Evolutionary conservation across 2,329 filamentous ascomycete species (phyloP), one percentile per base, ranked within the genome.

Genomic region (Penicillium expansum): DNA sequence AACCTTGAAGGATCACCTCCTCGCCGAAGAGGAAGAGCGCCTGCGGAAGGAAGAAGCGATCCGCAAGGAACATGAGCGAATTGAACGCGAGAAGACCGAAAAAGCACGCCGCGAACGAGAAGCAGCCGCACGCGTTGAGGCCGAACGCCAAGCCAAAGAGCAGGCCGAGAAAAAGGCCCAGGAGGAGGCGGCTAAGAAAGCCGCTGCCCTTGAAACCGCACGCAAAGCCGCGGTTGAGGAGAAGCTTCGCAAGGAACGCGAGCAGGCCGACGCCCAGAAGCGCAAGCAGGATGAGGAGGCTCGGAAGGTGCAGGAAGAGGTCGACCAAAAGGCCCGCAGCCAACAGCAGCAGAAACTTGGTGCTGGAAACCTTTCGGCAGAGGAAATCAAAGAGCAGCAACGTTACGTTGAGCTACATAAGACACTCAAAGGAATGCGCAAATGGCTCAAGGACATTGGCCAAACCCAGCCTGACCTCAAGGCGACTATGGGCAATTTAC

Each of bases 401-500:
- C 75, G 76, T 30, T 85, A 84, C 64, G 67, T 82, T 1, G 74
- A 78, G 22, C 72, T 94, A 27, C 90, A 93, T 68, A 79, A 84
- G 58, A 84, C 83, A 39, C 79, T 95, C 24, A 95, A 87, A 68
- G 68, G 76, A 8, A 72, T 86, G 62, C 78, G 84, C 14, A 70
- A 83, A 57, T 79, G 82, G 35, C 75, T 89, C 51, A 67, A 70
- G 2, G 74, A 80, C 4, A 79, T 86, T 63, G 79, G 79, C 5
- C 84, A 85, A 65, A 76, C 78, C 22, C 83, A 87, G 71, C 66
- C 71, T 62, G 73, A 68, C 2, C 74, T 92, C 29, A 91, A 90
- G 71, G 79, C 81, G 50, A 81, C 83, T 35, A 82, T 91, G 69
- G 88, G 89, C 33, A 84, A 91, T 53, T 85, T 90, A 79, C 82